Base-by-base conservation (phyloP, 352 stramenopile species). In the Aphanomyces astaci region DNA sequence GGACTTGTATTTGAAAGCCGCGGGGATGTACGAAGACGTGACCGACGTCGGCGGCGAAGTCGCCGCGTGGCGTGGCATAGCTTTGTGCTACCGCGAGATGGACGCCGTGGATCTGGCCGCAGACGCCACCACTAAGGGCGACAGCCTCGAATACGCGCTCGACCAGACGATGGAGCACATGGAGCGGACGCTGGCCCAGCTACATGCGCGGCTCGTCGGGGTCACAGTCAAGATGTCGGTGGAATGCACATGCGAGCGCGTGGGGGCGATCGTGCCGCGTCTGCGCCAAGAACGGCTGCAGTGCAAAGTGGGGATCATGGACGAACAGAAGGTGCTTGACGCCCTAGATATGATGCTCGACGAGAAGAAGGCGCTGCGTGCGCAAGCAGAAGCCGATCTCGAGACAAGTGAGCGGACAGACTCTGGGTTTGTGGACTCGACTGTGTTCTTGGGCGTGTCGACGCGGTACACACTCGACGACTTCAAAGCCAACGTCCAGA, bases 401-500 rank as follows among this genome's bases (percentile, higher is more conserved):
- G 89, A 89, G 71, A 75, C 80, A 24, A 82, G 82, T 15, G 72
- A 88, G 3, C 80, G 77, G 0, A 89, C 78, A 31, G 82, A 91
- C 55, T 86, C 81, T 0, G 57, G 72, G 2, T 78, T 87, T 56
- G 81, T 91, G 3, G 85, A 93, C 48, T 91, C 85, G 19, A 70
- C 49, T 1, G 78, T 91, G 46, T 78, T 93, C 36, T 87, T 60
- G 10, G 81, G 81, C 3, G 75, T 76, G 1, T 74, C 68, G 22
- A 82, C 76, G 4, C 81, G 82, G 2, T 93, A 89, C 55, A 83
- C 90, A 28, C 75, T 90, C 17, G 81, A 87, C 2, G 76, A 88
- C 48, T 93, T 91, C 73, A 89, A 88, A 63, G 74, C 78, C n/a
- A 90, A 89, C 53, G 74, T 91, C 0, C 78, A 73, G 0, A 87